Conservation (phyloP, 208 protist genomes). For the Porcisia hertigi region DNA sequence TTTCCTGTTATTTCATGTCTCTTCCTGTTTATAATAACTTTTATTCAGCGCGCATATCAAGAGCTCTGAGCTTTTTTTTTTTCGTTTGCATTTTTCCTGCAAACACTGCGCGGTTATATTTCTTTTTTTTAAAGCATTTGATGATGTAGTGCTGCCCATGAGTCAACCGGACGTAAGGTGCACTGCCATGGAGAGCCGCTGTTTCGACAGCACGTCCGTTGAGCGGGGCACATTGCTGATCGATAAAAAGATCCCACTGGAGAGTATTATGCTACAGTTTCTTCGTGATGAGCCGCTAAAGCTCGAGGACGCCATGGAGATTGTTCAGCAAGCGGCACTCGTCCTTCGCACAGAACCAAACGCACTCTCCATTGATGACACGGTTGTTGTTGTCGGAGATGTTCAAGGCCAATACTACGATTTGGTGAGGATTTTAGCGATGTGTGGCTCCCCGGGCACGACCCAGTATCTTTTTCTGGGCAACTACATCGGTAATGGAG, state of each 20-base stretch:
- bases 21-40: background rate
- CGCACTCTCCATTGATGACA: conserved; percentile 46
- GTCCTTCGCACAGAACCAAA: conserved; percentile 68
- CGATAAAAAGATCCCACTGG: conserved; percentile 21
- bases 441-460: conserved; percentile 57
- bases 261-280: conserved; percentile 67
- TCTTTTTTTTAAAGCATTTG: background rate
- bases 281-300: conserved; percentile 50
- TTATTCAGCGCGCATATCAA: background rate
- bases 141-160: background rate
- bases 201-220: background rate
- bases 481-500: conserved; percentile 98
- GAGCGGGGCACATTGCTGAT: background rate
- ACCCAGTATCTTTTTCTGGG: conserved; percentile 98
- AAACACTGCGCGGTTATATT: background rate
- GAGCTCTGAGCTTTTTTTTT: background rate
- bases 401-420: conserved; percentile 95
- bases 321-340: conserved; percentile 56
- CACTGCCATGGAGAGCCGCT: background rate
- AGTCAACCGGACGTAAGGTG: background rate
- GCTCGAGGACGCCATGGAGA: conserved; percentile 50
- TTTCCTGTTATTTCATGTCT: background rate
- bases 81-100: background rate
- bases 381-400: conserved; percentile 92
- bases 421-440: conserved; percentile 78